Base-by-base conservation (phyloP, 306 rosid genomes). In the Sechiopsis laciniata region DNA sequence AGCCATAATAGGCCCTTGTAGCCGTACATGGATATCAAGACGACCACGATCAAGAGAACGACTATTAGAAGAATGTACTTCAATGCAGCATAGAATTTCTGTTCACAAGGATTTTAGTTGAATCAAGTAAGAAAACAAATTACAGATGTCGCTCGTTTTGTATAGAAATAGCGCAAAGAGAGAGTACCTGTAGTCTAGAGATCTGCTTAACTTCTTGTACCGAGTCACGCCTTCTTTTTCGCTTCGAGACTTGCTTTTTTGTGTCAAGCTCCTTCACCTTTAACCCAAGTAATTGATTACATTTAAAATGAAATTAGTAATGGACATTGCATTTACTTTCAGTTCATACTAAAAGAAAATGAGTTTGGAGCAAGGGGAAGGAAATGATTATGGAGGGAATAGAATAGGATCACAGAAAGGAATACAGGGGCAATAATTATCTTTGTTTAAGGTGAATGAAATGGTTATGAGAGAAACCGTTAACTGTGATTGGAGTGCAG, bases 1-100 rank as follows among this genome's bases (percentile, higher is more conserved):
- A 93, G 96, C 96, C 83, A 37, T 62, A 88, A 65, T 14, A 93
- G 83, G 69, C 91, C 94, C 76, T 81, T 85, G 84, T 86, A 87
- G 14, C 90, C 93, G 73, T 78, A 87, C 75, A 75, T 74, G 52
- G 84, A 45, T 52, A 85, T 84, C 10, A 77, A 80, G 64, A 86
- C 70, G 74, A 90, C 71, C 15, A 73, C 83, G 84, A 87, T 57
- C 66, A 76, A 54, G 72, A 90, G 48, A 55, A 68, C 50, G 22
- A 82, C 61, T 60, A 52, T 70, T 16, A 90, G 83, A 82, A 88
- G 84, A 79, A 87, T 40, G 80, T 75, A 56, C 87, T 92, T 92
- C 61, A 76, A 13, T 24, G 75, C 24, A 72, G 83, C 69, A 50
- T 80, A 56, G 10, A 84, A 59, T 87, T 80, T 88, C 98, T 92